Percentiles rank a stretch among this genome's conserved stretches.
Evolutionary conservation across 768 basidiomycete genomes (phyloP).

Genomic region (Lanmaoa pseudosensibilis): DNA sequence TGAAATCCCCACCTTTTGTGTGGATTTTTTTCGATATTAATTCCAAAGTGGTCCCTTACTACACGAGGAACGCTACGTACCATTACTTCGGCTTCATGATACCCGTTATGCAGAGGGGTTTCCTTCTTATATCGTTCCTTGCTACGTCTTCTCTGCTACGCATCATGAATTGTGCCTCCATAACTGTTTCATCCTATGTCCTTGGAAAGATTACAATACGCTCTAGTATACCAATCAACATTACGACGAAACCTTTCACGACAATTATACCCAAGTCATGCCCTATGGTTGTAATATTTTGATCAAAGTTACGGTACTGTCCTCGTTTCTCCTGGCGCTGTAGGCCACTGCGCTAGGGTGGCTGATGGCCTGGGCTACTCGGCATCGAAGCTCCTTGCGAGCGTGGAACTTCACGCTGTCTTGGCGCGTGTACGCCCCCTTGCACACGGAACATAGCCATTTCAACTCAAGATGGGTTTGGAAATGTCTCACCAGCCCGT

Average conservation of each 20-base stretch:
- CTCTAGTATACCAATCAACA: slow-evolving; percentile 17
- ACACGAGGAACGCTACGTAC: not conserved
- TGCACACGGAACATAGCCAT: slow-evolving; percentile 24
- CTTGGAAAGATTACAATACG: slow-evolving; percentile 16
- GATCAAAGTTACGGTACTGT: slow-evolving; percentile 17
- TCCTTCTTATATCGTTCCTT: not conserved
- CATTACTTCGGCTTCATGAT: slow-evolving; percentile 5
- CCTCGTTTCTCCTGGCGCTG: not conserved
- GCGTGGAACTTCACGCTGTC: slow-evolving; percentile 19
- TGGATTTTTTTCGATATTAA: not conserved
- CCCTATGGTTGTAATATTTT: slow-evolving; percentile 14
- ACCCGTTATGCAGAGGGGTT: slow-evolving; percentile 4
- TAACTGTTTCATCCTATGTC: not conserved
- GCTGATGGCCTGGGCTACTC: slow-evolving; percentile 2
- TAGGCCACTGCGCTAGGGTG: slow-evolving; percentile 17
- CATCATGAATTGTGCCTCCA: not conserved
- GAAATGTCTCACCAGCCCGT: slow-evolving; percentile 19
- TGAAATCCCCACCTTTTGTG: not conserved
- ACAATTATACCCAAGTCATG: not conserved
- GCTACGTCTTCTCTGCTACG: slow-evolving; percentile 5
- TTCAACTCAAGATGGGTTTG: slow-evolving; percentile 12
- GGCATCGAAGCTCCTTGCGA: slow-evolving; percentile 1
- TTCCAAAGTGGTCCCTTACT: not conserved
- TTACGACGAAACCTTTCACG: not conserved
- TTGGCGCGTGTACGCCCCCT: slow-evolving; percentile 5